A percentile compares a stretch with the other conserved stretches of the same genome.
These are phyloP conservation scores for Candida vaughaniae DNA, from an alignment of 805 yeast species.

Conservation along the genomic window DNA sequence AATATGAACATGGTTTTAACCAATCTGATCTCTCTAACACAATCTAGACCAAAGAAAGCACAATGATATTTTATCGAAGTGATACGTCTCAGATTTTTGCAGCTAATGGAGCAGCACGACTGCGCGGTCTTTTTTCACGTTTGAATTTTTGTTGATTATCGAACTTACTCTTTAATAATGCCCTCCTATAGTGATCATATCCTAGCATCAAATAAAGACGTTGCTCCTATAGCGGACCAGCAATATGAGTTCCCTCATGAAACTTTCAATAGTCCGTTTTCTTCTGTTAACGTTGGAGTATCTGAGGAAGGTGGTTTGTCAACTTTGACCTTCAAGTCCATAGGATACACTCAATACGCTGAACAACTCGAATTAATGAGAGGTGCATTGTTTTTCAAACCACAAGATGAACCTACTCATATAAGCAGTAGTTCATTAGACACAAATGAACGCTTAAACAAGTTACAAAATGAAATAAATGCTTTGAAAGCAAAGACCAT, in stretches of 20 bases:
- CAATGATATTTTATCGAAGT: too few relatives aligned
- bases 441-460: slow-evolving; percentile 14
- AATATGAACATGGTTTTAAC: too few relatives aligned
- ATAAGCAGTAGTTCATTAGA: slow-evolving; percentile 19
- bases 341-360: slow-evolving; percentile 33
- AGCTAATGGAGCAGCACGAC: too few relatives aligned
- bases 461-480: slow-evolving; percentile 24
- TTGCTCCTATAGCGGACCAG: slow-evolving; percentile 12
- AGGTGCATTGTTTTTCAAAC: slow-evolving; percentile 20
- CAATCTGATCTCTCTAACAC: too few relatives aligned
- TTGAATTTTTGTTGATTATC: too few relatives aligned
- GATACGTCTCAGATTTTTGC: too few relatives aligned
- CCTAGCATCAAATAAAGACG: slow-evolving; percentile 6
- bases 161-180: too few relatives aligned
- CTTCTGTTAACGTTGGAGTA: slow-evolving; percentile 39
- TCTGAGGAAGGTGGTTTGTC: slow-evolving; percentile 42
- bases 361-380: slow-evolving; percentile 36
- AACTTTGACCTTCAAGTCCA: slow-evolving; percentile 41
- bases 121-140: background rate
- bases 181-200: slow-evolving; percentile 12
- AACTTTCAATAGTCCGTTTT: slow-evolving; percentile 21
- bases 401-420: slow-evolving; percentile 11
- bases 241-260: slow-evolving; percentile 17
- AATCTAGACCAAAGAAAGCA: too few relatives aligned
- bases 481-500: background rate